A percentile compares a stretch with the other conserved stretches of the same genome.
Conservation (phyloP, 495 filamentous ascomycete genomes). For the Talaromyces trachyspermus region DNA sequence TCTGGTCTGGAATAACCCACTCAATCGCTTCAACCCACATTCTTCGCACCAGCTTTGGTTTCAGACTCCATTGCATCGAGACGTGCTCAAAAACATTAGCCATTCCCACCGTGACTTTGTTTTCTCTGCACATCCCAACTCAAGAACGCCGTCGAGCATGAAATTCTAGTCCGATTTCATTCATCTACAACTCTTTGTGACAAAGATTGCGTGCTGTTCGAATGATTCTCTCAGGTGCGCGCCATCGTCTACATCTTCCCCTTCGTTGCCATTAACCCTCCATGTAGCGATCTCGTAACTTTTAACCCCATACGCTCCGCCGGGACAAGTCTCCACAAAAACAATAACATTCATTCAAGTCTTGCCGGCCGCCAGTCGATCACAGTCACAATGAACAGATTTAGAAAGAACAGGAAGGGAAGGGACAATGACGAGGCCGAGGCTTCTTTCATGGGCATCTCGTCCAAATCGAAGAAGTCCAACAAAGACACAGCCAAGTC, state of each 20-base stretch:
- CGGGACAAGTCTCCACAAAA: too few species aligned
- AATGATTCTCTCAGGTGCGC: too few species aligned
- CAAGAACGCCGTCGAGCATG: background rate
- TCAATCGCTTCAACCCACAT: constrained; percentile 3
- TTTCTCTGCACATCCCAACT: background rate
- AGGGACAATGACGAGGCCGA: constrained; percentile 20
- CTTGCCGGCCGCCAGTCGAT: background rate
- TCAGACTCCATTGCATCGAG: background rate
- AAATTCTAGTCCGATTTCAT: background rate
- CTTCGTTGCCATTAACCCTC: too few species aligned
- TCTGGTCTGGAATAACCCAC: background rate
- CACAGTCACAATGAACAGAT: constrained; percentile 56
- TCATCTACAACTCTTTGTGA: too few species aligned
- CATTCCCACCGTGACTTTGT: background rate
- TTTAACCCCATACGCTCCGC: too few species aligned
- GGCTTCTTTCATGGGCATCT: constrained; percentile 16
- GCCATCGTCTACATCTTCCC: too few species aligned
- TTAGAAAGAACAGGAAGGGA: constrained; percentile 55
- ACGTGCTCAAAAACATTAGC: background rate
- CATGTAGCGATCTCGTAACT: too few species aligned
- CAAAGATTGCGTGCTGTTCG: too few species aligned
- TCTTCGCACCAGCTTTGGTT: background rate
- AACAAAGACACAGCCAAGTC: constrained; percentile 47
- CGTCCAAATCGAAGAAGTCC: constrained; percentile 51
- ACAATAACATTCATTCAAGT: too few species aligned